Evolutionary conservation across 1,139 yeast genomes (phyloP).

Genomic region (Geotrichum aggregatum): DNA sequence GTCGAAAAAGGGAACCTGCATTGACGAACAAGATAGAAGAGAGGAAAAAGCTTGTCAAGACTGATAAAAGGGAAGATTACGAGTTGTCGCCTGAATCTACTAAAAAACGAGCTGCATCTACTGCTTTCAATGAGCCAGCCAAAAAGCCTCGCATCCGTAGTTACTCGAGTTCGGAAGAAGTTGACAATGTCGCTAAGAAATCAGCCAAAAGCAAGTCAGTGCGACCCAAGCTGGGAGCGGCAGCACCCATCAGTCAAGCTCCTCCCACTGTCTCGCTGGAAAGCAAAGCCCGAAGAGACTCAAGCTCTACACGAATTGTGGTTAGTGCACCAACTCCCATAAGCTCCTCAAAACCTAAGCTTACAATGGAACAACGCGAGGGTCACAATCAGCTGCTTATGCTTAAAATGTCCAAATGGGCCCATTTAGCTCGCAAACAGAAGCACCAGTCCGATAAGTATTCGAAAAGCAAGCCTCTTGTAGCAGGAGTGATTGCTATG

Average conservation of each 20-base stretch:
- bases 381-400: slow-evolving; percentile 28
- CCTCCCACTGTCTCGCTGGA: no score
- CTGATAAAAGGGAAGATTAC: background rate
- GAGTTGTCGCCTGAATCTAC: background rate
- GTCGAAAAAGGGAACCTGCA: no score
- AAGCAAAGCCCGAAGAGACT: background rate
- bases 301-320: background rate
- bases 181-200: no score
- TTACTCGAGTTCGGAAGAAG: slow-evolving; percentile 16
- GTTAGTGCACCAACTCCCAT: background rate
- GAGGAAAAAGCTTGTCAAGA: no score
- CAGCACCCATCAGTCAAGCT: background rate
- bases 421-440: slow-evolving; percentile 35
- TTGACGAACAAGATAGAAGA: no score
- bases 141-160: slow-evolving; percentile 4
- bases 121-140: background rate
- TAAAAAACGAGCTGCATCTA: background rate
- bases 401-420: slow-evolving; percentile 33
- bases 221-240: background rate
- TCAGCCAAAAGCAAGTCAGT: background rate
- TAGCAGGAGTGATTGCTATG: slow-evolving; percentile 35
- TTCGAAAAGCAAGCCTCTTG: slow-evolving; percentile 25
- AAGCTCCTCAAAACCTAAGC: background rate
- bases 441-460: slow-evolving; percentile 39
- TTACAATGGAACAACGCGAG: slow-evolving; percentile 28